phyloP scores from a whole-genome alignment of 148 eudicot species.

The Silene latifolia region DNA sequence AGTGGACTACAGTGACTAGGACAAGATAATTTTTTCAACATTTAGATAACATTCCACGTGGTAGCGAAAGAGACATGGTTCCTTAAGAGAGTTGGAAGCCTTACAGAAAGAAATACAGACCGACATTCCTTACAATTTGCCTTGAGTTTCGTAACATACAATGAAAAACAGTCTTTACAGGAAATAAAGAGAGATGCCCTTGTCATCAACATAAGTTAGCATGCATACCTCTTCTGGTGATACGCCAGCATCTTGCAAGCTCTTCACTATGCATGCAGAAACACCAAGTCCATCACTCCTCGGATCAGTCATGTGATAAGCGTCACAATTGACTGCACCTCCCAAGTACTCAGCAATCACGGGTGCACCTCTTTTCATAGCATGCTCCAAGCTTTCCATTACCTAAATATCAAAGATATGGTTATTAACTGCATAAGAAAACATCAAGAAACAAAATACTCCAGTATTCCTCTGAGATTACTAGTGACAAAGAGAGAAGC shows the following conservation, averaged over 20 bases:
- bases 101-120: too few relatives aligned
- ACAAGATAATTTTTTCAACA: too few relatives aligned
- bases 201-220: background rate
- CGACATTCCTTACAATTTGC: too few relatives aligned
- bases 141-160: background rate
- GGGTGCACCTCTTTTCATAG: slow-evolving; percentile 86
- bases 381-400: slow-evolving; percentile 97
- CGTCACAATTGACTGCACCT: slow-evolving; percentile 94
- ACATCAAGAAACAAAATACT: background rate
- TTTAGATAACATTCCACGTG: too few relatives aligned
- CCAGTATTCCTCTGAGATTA: background rate
- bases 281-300: slow-evolving; percentile 96
- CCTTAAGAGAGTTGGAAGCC: too few relatives aligned
- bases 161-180: background rate
- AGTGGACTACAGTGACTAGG: too few relatives aligned
- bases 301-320: slow-evolving; percentile 98
- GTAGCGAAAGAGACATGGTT: too few relatives aligned
- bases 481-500: background rate
- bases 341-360: slow-evolving; percentile 92
- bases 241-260: slow-evolving; percentile 88
- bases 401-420: slow-evolving; percentile 38
- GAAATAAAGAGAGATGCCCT: too few relatives aligned
- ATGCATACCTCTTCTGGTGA: slow-evolving; percentile 82
- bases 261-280: slow-evolving; percentile 72
- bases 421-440: background rate